These are phyloP conservation scores for Populus hybrid DNA, from an alignment of 441 rosid genomes.

Conservation along the genomic window DNA sequence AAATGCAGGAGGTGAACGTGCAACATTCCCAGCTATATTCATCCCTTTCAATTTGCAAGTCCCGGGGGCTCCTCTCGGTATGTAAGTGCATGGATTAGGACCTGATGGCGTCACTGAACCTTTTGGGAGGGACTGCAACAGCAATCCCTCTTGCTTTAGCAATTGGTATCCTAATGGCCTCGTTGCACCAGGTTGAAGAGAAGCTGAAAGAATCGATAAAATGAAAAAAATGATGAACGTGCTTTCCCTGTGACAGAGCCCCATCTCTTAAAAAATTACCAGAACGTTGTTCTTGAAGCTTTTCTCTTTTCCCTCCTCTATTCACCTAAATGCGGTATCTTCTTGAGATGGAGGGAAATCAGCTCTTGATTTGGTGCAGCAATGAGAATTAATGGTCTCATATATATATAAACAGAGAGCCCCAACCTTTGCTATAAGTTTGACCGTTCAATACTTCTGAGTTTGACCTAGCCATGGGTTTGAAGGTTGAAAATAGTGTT, in stretches of 20 bases:
- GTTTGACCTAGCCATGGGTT: slow-evolving; percentile 25
- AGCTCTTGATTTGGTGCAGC: not conserved
- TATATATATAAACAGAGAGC: not conserved
- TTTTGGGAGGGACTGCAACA: slow-evolving; percentile 17
- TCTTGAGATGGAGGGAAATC: not conserved
- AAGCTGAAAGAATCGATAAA: slow-evolving; percentile 21
- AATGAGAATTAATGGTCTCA: not conserved
- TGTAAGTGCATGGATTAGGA: not conserved
- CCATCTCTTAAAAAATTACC: slow-evolving; percentile 10
- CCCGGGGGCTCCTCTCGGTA: not conserved
- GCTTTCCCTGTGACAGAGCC: slow-evolving; percentile 4
- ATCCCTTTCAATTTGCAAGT: not conserved
- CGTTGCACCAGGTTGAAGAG: slow-evolving; percentile 27
- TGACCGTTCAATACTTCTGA: not conserved
- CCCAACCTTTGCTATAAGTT: not conserved
- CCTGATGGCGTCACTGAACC: slow-evolving; percentile 14
- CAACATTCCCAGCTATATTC: not conserved
- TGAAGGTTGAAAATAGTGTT: slow-evolving; percentile 19
- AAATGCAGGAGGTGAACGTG: slow-evolving; percentile 2
- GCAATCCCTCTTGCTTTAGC: not conserved
- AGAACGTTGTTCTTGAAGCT: not conserved
- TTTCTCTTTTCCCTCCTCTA: not conserved
- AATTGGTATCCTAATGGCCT: slow-evolving; percentile 23
- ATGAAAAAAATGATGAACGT: slow-evolving; percentile 1
- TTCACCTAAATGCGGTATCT: not conserved